A percentile compares a stretch with the other conserved stretches of the same genome.
Evolutionary conservation across 2,329 filamentous ascomycete species (phyloP).

Genomic region (Metarhizium sp.): DNA sequence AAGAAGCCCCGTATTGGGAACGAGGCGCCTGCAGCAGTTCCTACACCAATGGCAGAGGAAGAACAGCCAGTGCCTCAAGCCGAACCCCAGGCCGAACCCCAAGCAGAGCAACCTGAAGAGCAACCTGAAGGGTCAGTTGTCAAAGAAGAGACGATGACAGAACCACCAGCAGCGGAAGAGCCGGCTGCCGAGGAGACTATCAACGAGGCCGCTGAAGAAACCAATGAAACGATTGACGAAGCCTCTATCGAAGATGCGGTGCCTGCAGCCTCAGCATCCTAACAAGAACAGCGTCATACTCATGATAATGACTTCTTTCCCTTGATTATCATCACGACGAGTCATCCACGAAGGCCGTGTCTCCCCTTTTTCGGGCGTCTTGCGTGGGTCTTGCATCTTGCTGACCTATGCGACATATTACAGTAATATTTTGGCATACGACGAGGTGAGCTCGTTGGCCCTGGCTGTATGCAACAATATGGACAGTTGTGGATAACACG

Average conservation of each 20-base stretch:
- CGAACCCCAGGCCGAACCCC: background rate
- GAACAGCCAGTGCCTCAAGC: slow-evolving; percentile 2
- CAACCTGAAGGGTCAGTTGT: background rate
- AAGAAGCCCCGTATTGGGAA: slow-evolving; percentile 9
- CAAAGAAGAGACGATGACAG: background rate
- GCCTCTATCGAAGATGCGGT: background rate
- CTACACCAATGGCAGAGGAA: background rate
- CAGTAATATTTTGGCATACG: background rate
- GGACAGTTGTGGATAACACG: background rate
- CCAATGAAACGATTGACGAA: background rate
- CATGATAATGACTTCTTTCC: background rate
- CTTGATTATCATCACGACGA: background rate
- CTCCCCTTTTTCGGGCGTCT: too few relatives aligned
- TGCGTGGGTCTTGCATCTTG: background rate
- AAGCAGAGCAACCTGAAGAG: background rate
- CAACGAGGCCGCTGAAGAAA: background rate
- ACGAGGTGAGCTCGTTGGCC: background rate
- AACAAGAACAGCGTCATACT: background rate
- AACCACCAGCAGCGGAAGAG: too few relatives aligned
- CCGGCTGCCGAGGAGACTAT: background rate
- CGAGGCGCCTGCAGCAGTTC: background rate
- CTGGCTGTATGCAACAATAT: background rate
- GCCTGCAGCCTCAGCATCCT: background rate
- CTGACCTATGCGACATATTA: background rate
- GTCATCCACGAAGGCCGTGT: background rate